These are phyloP conservation scores for Fusarium sp. DNA, from an alignment of 2,329 filamentous ascomycete species.

Conservation along the genomic window DNA sequence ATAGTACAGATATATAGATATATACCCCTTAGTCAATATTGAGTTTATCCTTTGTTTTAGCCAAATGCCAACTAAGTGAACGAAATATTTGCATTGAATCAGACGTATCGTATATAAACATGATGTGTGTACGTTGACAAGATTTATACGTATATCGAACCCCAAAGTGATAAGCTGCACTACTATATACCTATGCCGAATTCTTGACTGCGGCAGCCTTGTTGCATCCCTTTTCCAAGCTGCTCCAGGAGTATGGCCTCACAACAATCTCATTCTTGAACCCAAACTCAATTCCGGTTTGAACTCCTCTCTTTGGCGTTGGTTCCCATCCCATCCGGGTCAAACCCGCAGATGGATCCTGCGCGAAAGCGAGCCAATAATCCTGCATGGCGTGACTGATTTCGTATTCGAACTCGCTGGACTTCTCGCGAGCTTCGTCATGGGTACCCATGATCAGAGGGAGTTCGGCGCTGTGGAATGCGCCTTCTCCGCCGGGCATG, in stretches of 20 bases:
- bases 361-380: slow-evolving; percentile 1
- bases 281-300: background rate
- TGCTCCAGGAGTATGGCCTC: background rate
- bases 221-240: background rate
- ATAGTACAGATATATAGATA: slow-evolving; percentile 18
- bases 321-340: background rate
- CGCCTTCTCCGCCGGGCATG: slow-evolving; percentile 1
- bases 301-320: background rate
- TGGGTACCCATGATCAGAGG: slow-evolving; percentile 15
- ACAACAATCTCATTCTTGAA: background rate
- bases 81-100: background rate
- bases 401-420: slow-evolving; percentile 1
- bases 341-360: background rate
- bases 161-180: background rate
- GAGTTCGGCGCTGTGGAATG: slow-evolving; percentile 4
- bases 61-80: background rate
- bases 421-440: background rate
- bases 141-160: background rate
- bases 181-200: background rate
- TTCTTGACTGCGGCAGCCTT: background rate
- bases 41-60: slow-evolving; percentile 1
- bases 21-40: slow-evolving; percentile 29
- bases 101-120: background rate
- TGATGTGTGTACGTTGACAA: background rate
- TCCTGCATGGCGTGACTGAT: slow-evolving; percentile 12